Conservation (phyloP, 169 alveolate genomes). For the Babesia bovis region DNA sequence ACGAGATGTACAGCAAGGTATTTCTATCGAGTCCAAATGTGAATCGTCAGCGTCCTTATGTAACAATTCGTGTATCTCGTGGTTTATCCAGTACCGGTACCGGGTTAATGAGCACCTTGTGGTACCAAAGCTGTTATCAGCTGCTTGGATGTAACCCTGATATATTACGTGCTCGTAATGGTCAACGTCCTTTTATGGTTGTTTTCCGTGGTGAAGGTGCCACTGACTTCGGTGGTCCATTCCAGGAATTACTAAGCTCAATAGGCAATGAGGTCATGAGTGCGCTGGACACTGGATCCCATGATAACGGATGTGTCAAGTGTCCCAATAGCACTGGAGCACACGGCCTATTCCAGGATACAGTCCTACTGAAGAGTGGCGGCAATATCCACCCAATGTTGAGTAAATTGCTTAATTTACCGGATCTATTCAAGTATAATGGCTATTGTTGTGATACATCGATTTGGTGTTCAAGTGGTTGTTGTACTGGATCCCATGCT, state of each 20-base stretch:
- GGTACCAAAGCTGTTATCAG: conserved; percentile 63
- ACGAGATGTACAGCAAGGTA: conserved; percentile 64
- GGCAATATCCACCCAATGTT: conserved; percentile 12
- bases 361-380: conserved; percentile 76
- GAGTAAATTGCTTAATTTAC: neutral
- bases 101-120: conserved; percentile 38
- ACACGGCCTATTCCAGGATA: conserved; percentile 86
- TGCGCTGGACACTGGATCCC: conserved; percentile 53
- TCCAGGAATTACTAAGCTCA: conserved; percentile 87
- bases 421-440: conserved; percentile 3
- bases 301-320: conserved; percentile 51
- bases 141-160: conserved; percentile 59
- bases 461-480: conserved; percentile 53
- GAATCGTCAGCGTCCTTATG: conserved; percentile 57
- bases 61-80: conserved; percentile 63
- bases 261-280: conserved; percentile 87
- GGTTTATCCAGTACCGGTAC: conserved; percentile 49
- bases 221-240: conserved; percentile 91
- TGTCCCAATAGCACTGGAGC: conserved; percentile 85
- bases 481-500: conserved; percentile 40
- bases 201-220: conserved; percentile 90
- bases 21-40: conserved; percentile 37
- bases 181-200: conserved; percentile 87
- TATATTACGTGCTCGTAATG: conserved; percentile 53
- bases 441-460: conserved; percentile 47